Conservation (phyloP, 2,329 filamentous ascomycete genomes). For the Colletotrichum musae region DNA sequence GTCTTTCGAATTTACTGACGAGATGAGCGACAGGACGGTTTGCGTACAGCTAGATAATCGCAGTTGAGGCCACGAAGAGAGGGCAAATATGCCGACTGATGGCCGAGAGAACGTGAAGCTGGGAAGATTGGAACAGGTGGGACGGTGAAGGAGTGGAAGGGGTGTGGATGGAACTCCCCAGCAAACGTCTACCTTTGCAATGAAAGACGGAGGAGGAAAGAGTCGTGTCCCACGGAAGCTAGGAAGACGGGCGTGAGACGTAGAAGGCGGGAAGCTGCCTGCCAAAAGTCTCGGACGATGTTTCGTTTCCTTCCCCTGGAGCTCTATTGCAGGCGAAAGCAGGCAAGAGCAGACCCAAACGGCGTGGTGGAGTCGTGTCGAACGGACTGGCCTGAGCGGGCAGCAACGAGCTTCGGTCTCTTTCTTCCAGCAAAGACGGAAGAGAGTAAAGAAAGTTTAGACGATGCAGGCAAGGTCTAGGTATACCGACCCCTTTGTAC, state of each 20-base stretch:
- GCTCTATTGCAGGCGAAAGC: conserved; percentile 11
- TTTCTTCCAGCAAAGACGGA: neutral
- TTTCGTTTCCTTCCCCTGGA: conserved; percentile 35
- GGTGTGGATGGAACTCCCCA: conserved; percentile 7
- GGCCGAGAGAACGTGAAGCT: conserved; percentile 7
- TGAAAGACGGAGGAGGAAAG: neutral
- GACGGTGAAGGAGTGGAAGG: conserved; percentile 1
- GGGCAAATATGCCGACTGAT: neutral
- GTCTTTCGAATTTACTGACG: neutral
- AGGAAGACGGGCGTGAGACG: conserved; percentile 18
- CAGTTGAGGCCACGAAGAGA: neutral
- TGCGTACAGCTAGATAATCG: conserved; percentile 3
- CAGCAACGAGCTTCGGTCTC: conserved; percentile 17
- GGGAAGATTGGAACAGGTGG: conserved; percentile 5
- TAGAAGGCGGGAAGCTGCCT: conserved; percentile 30
- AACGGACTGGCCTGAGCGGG: conserved; percentile 19
- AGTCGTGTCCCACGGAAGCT: conserved; percentile 5
- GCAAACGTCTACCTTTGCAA: neutral
- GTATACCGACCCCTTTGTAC: neutral
- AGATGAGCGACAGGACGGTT: neutral
- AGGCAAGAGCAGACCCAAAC: conserved; percentile 6
- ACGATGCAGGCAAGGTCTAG: neutral
- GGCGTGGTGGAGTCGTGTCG: neutral
- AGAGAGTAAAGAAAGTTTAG: neutral
- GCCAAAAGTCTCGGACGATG: conserved; percentile 22